A percentile compares a stretch with the other conserved stretches of the same genome.
Evolutionary conservation across 352 stramenopile species (phyloP).

Genomic region (Phytophthora citrophthora): DNA sequence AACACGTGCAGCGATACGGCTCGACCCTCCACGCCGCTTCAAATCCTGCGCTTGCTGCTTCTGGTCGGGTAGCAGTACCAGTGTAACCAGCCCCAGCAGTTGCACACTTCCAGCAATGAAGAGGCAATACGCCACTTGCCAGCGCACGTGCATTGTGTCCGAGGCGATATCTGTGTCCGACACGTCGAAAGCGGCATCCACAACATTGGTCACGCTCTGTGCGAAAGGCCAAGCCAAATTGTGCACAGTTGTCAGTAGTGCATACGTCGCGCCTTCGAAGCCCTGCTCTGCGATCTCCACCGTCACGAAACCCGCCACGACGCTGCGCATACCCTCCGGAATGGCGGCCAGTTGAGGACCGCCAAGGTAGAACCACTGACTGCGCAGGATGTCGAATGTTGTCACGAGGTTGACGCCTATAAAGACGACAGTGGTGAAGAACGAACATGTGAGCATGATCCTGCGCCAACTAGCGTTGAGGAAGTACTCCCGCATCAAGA

Average conservation of each 20-base stretch:
- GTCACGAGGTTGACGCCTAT: constrained; percentile 52
- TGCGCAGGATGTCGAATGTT: constrained; percentile 67
- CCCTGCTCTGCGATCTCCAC: constrained; percentile 78
- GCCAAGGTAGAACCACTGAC: constrained; percentile 75
- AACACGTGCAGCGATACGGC: constrained; percentile 43
- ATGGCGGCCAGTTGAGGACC: constrained; percentile 62
- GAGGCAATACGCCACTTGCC: constrained; percentile 63
- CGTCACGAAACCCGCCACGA: constrained; percentile 66
- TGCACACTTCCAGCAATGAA: constrained; percentile 58
- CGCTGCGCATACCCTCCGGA: constrained; percentile 64
- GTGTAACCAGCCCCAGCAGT: constrained; percentile 47
- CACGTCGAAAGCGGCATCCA: constrained; percentile 65
- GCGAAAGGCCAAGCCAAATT: constrained; percentile 67
- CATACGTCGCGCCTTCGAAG: constrained; percentile 73
- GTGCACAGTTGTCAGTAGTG: constrained; percentile 70
- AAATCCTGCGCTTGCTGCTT: constrained; percentile 68
- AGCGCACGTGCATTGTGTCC: constrained; percentile 64
- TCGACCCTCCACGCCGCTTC: constrained; percentile 59
- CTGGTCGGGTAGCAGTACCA: constrained; percentile 67
- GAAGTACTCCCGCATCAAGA: constrained; percentile 65
- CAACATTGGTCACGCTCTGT: constrained; percentile 55
- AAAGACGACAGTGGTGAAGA: constrained; percentile 57
- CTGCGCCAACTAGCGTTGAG: constrained; percentile 65
- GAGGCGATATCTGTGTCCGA: constrained; percentile 62
- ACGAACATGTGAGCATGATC: constrained; percentile 54